Conservation (phyloP, 2,329 filamentous ascomycete species). For the Dryadomyces sulphureus region DNA sequence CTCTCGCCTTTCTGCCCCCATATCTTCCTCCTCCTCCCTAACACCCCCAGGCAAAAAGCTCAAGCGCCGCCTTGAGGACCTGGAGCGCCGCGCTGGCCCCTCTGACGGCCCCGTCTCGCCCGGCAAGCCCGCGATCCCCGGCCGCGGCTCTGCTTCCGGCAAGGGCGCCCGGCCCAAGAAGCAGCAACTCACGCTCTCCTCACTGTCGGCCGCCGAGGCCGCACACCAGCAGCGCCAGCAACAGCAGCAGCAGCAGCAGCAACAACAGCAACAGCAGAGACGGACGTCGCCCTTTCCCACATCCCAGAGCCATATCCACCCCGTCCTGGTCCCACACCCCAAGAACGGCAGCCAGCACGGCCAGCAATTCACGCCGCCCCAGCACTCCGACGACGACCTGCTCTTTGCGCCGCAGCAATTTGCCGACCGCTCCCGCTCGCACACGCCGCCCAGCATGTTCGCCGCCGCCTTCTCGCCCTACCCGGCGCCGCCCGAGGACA, state of each 20-base stretch:
- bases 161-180: slow-evolving; percentile 23
- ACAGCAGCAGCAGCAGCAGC: slow-evolving; percentile 7
- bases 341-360: slow-evolving; percentile 20
- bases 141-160: slow-evolving; percentile 5
- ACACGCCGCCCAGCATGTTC: slow-evolving; percentile 53
- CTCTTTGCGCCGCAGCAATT: slow-evolving; percentile 42
- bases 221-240: slow-evolving; percentile 12
- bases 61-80: slow-evolving; percentile 75
- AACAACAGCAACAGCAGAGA: background rate
- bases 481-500: slow-evolving; percentile 29
- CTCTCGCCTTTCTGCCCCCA: background rate
- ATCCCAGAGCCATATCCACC: slow-evolving; percentile 14
- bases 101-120: slow-evolving; percentile 18
- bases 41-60: slow-evolving; percentile 64
- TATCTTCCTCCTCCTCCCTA: background rate
- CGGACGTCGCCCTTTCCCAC: slow-evolving; percentile 7
- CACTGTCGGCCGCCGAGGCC: slow-evolving; percentile 8
- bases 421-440: slow-evolving; percentile 53
- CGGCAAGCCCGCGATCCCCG: slow-evolving; percentile 14
- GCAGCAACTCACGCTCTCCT: slow-evolving; percentile 16
- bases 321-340: slow-evolving; percentile 18
- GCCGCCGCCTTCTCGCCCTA: slow-evolving; percentile 32
- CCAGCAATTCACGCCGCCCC: slow-evolving; percentile 47
- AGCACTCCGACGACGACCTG: slow-evolving; percentile 47
- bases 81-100: slow-evolving; percentile 59